Evolutionary conservation across 495 filamentous ascomycete species (phyloP).

Genomic region (Neurospora sp.): DNA sequence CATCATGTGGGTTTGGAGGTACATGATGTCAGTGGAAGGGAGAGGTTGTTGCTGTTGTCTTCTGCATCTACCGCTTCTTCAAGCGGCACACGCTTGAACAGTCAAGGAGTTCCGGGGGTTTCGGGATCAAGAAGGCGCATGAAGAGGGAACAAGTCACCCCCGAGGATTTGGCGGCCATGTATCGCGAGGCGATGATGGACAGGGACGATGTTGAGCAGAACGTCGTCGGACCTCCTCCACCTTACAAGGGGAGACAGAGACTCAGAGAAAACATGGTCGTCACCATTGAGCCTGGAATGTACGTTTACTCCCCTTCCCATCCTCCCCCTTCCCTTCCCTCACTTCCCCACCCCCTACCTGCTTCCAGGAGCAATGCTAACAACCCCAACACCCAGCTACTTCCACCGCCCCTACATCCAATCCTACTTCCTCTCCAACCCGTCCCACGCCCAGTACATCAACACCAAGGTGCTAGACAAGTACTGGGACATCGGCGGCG

Average conservation of each 20-base stretch:
- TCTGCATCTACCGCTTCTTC: background rate
- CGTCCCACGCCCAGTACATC: constrained; percentile 57
- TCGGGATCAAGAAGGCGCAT: background rate
- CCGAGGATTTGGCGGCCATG: constrained; percentile 11
- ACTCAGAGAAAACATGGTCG: constrained; percentile 61
- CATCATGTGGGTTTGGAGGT: constrained; percentile 88
- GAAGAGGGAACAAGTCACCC: constrained; percentile 15
- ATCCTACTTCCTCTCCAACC: constrained; percentile 51
- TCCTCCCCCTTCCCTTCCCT: background rate
- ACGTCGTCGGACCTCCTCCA: background rate
- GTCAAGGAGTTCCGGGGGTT: background rate
- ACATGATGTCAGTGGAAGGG: constrained; percentile 56
- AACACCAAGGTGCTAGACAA: constrained; percentile 57
- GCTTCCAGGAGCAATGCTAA: background rate
- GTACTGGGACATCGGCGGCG: constrained; percentile 74
- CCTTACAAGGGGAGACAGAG: constrained; percentile 18
- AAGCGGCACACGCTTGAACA: background rate
- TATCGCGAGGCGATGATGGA: constrained; percentile 11
- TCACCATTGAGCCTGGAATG: constrained; percentile 84
- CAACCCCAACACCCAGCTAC: constrained; percentile 32
- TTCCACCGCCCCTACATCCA: constrained; percentile 55
- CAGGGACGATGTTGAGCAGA: background rate
- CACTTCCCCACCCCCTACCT: no score
- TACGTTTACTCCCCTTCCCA: constrained; percentile 22
- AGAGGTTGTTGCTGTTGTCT: constrained; percentile 12